Percentiles rank a stretch among this genome's conserved stretches.
These are phyloP conservation scores for Suillus subluteus DNA, from an alignment of 768 basidiomycete genomes.

Conservation along the genomic window DNA sequence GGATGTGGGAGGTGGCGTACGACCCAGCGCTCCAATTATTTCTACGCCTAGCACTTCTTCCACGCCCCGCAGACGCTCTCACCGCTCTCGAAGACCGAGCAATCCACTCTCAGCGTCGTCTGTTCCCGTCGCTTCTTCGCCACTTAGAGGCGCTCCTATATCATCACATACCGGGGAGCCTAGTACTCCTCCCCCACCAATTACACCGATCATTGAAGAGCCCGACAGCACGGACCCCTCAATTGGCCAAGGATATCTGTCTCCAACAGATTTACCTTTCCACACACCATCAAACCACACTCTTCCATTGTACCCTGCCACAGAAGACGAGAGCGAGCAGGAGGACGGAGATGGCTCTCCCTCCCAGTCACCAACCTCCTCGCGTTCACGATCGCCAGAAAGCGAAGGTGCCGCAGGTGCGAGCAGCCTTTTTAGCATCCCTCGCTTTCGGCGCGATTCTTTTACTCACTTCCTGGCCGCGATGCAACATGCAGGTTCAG, in stretches of 20 bases:
- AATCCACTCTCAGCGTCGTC: conserved; percentile 37
- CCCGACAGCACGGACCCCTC: conserved; percentile 56
- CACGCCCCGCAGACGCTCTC: conserved; percentile 53
- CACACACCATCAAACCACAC: conserved; percentile 54
- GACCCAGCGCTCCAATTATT: conserved; percentile 43
- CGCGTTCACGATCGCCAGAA: conserved; percentile 63
- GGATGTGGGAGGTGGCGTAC: conserved; percentile 66
- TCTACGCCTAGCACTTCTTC: conserved; percentile 44
- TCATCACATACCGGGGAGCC: conserved; percentile 50
- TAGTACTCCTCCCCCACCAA: conserved; percentile 61
- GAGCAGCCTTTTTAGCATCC: conserved; percentile 78
- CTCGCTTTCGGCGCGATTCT: conserved; percentile 66
- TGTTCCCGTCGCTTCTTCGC: conserved; percentile 61
- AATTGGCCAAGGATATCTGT: conserved; percentile 53
- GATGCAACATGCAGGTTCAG: conserved; percentile 66
- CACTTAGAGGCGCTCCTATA: conserved; percentile 58
- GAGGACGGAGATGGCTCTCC: conserved; percentile 33
- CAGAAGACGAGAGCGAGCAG: conserved; percentile 26
- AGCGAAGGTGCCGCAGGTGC: conserved; percentile 69
- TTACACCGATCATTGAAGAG: conserved; percentile 77
- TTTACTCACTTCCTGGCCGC: conserved; percentile 67
- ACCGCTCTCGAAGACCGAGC: conserved; percentile 61
- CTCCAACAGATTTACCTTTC: conserved; percentile 67
- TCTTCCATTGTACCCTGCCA: conserved; percentile 45
- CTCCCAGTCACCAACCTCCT: conserved; percentile 27